Base-by-base conservation (phyloP, 768 basidiomycete species). In the Russula foetens region DNA sequence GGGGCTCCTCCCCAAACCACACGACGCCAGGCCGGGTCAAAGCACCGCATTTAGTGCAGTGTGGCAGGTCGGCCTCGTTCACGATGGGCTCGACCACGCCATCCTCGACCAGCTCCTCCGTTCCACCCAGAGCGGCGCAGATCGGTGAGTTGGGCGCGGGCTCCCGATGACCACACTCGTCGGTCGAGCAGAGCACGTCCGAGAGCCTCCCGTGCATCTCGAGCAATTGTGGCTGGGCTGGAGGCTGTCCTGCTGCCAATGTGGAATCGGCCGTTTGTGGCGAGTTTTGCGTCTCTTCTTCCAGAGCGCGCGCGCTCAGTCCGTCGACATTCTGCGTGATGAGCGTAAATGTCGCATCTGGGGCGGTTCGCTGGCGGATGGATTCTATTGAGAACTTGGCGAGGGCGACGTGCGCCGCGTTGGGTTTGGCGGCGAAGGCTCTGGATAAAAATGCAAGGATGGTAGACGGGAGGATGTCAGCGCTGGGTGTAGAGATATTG, bases 301-400 rank as follows among this genome's bases (percentile, higher is more conserved):
- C 67, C 51, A 79, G 67, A 1, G 82, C 76, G 57, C 71, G 68
- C 5, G 67, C 59, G 61, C 77, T 78, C 23, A 84, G 73, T 3
- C 81, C 77, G 63, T 87, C 84, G n/a, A 84, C 78, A 67, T 85
- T 84, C 66, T 85, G 83, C 15, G 83, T 85, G 45, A 84, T 75
- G 28, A 82, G 75, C 4, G 78, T 73, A 65, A 82, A 82, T 2
- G 72, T 73, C 7, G 73, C 72, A 8, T 66, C 62, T 6, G 81
- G 80, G 11, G 77, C 75, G 17, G 81, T 69, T 11, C 63, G 58
- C 33, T 75, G 63, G 29, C 77, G 73, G 44, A 74, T 62, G 1
- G 68, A 63, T 0, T 77, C 76, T 24, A 78, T 59, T 45, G 79
- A 77, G 48, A 83, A 73, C 54, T 66, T 60, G 7, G 84, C 79